Conservation (phyloP, 495 filamentous ascomycete genomes). For the Xylaria flabelliformis region DNA sequence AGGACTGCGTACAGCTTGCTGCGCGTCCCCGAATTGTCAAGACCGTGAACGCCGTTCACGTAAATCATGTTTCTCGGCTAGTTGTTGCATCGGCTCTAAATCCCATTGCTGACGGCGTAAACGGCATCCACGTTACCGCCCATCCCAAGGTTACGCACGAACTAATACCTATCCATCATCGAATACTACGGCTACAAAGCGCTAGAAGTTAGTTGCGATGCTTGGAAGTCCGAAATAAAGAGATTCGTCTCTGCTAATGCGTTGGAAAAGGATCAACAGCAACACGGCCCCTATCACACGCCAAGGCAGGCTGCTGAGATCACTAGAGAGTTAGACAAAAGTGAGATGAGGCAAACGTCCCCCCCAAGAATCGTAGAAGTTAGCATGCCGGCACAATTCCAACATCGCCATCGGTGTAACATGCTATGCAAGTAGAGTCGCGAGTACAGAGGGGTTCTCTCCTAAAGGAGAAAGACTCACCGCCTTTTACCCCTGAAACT, state of each 20-base stretch:
- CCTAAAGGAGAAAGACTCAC: no score
- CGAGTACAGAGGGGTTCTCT: background rate
- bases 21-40: background rate
- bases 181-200: background rate
- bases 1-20: background rate
- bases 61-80: background rate
- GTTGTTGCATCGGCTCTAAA: background rate
- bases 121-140: background rate
- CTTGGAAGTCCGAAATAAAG: background rate
- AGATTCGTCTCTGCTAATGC: constrained; percentile 13
- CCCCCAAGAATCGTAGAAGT: no score
- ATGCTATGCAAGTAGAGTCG: no score
- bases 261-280: constrained; percentile 59
- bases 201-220: background rate
- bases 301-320: no score
- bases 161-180: background rate
- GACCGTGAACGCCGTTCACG: background rate
- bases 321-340: no score
- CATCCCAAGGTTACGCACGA: background rate
- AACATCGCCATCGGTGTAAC: no score
- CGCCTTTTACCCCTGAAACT: no score
- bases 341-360: no score
- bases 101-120: background rate
- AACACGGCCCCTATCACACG: constrained; percentile 53
- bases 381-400: no score